phyloP scores from a whole-genome alignment of 371 early-diverging fungal genomes.

The Syncephalastrum contaminatum region DNA sequence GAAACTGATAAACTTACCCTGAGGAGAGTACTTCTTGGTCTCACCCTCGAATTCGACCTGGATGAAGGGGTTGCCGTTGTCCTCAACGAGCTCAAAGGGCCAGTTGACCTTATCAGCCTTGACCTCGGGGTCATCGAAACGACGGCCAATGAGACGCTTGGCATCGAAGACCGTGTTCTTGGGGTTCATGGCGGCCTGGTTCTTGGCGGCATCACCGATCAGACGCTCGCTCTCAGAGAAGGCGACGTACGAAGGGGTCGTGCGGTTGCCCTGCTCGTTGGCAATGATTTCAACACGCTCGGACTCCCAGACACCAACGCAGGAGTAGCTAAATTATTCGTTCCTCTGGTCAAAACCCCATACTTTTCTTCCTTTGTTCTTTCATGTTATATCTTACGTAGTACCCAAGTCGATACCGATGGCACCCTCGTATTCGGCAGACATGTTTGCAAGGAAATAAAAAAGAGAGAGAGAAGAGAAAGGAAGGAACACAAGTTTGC shows the following conservation, averaged over 20 bases:
- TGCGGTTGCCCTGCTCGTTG: slow-evolving; percentile 97
- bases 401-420: slow-evolving; percentile 99
- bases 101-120: slow-evolving; percentile 91
- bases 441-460: slow-evolving; percentile 45
- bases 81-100: slow-evolving; percentile 80
- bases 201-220: slow-evolving; percentile 94
- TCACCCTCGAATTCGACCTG: slow-evolving; percentile 80
- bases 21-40: slow-evolving; percentile 83
- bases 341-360: neutral
- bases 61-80: slow-evolving; percentile 73
- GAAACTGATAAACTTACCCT: slow-evolving; percentile 25
- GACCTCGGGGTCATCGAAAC: slow-evolving; percentile 85
- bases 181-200: slow-evolving; percentile 85
- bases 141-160: slow-evolving; percentile 96
- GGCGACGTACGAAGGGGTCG: slow-evolving; percentile 94
- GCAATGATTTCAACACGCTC: slow-evolving; percentile 97
- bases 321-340: slow-evolving; percentile 92
- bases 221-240: slow-evolving; percentile 92
- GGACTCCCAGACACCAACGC: slow-evolving; percentile 97
- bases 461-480: slow-evolving; percentile 9
- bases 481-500: slow-evolving; percentile 3
- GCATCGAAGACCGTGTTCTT: slow-evolving; percentile 93
- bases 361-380: neutral
- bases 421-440: slow-evolving; percentile 70
- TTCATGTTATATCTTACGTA: slow-evolving; percentile 74